phyloP scores from a whole-genome alignment of 2,329 filamentous ascomycete species.

The Alternaria triticina region DNA sequence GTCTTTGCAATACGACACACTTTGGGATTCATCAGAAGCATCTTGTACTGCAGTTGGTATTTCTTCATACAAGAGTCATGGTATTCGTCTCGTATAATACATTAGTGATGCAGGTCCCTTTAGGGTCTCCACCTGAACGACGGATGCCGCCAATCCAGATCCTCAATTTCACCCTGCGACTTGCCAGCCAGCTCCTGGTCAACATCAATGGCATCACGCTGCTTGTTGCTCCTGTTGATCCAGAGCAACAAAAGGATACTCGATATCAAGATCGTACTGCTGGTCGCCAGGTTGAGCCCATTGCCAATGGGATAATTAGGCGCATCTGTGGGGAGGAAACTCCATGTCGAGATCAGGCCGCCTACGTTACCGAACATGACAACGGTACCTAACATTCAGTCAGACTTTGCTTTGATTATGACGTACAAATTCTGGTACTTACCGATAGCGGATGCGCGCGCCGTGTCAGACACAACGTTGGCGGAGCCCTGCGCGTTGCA shows the following conservation, averaged over 20 bases:
- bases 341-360: slow-evolving; percentile 70
- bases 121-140: slow-evolving; percentile 66
- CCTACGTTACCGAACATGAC: slow-evolving; percentile 79
- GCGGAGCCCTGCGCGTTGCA: slow-evolving; percentile 72
- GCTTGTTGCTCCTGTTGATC: slow-evolving; percentile 69
- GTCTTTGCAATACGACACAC: not conserved
- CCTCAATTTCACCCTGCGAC: slow-evolving; percentile 35
- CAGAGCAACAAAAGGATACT: slow-evolving; percentile 60
- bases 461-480: slow-evolving; percentile 75
- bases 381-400: slow-evolving; percentile 53
- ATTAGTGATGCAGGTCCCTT: not conserved
- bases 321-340: slow-evolving; percentile 66
- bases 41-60: not conserved
- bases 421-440: not conserved
- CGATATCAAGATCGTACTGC: slow-evolving; percentile 62
- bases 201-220: slow-evolving; percentile 60
- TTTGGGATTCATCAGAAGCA: not conserved
- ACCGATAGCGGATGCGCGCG: slow-evolving; percentile 69
- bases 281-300: slow-evolving; percentile 70
- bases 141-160: slow-evolving; percentile 60
- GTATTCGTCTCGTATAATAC: not conserved
- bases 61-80: not conserved
- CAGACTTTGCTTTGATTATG: not conserved
- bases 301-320: slow-evolving; percentile 75
- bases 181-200: slow-evolving; percentile 64